phyloP scores from a whole-genome alignment of 441 rosid species.

The Pelargonium fulgidum region DNA sequence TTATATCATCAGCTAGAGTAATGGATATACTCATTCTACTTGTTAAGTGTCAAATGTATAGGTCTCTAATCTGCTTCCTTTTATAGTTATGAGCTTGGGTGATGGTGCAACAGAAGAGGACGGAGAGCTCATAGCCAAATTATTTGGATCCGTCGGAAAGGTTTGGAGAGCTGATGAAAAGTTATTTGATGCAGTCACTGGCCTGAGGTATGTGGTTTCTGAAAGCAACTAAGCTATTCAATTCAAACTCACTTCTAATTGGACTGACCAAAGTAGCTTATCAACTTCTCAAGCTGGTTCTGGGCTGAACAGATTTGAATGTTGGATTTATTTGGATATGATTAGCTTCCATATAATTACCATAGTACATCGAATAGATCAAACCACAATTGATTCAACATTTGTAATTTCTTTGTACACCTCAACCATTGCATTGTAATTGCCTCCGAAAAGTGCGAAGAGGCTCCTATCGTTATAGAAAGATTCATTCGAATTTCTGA shows the following conservation, averaged over 20 bases:
- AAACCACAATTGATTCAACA: neutral
- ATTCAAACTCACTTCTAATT: conserved; percentile 1
- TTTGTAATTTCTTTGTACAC: neutral
- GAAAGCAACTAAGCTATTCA: conserved; percentile 1
- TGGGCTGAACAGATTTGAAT: neutral
- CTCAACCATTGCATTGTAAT: neutral
- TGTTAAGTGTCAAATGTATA: neutral
- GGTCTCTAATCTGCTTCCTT: conserved; percentile 17
- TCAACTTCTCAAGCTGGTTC: neutral
- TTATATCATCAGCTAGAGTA: conserved; percentile 4
- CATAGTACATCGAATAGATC: neutral
- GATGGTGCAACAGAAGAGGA: conserved; percentile 65
- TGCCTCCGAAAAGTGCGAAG: neutral
- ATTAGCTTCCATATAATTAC: neutral
- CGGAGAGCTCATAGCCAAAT: conserved; percentile 53
- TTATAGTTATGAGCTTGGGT: conserved; percentile 72
- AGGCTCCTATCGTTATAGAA: neutral
- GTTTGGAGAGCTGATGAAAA: conserved; percentile 82
- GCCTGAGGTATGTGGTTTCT: conserved; percentile 53
- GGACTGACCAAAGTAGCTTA: neutral
- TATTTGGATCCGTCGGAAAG: conserved; percentile 80
- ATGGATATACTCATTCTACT: neutral
- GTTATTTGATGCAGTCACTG: conserved; percentile 82
- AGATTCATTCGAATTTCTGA: neutral
- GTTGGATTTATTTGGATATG: neutral